Evolutionary conservation across 2,329 filamentous ascomycete genomes (phyloP).

Genomic region (Plectosphaerella plurivora): DNA sequence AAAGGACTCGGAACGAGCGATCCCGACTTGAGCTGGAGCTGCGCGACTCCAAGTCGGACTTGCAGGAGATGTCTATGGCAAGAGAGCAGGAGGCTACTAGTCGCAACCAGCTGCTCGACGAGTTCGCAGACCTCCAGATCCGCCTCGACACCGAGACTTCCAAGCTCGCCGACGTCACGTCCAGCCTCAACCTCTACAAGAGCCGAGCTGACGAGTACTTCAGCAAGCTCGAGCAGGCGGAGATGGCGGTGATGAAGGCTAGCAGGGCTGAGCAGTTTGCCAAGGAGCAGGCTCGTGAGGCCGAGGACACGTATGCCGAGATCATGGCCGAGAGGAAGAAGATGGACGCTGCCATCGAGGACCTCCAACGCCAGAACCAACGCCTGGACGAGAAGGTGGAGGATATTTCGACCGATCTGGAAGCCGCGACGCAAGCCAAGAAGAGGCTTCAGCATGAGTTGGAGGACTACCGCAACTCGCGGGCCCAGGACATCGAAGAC

Average conservation of each 20-base stretch:
- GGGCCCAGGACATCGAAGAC: conserved; percentile 94
- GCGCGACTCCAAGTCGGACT: conserved; percentile 76
- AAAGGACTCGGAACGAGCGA: conserved; percentile 79
- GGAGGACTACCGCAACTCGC: conserved; percentile 92
- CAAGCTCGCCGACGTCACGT: conserved; percentile 75
- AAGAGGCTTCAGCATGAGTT: conserved; percentile 95
- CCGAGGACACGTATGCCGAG: conserved; percentile 83
- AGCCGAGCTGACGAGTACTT: conserved; percentile 93
- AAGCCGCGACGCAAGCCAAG: conserved; percentile 81
- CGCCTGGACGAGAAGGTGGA: conserved; percentile 87
- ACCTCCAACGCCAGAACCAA: conserved; percentile 85
- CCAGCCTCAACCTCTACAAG: conserved; percentile 86
- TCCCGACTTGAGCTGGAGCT: conserved; percentile 79
- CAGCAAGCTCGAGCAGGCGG: conserved; percentile 92
- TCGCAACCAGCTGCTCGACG: conserved; percentile 81
- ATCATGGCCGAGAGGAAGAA: conserved; percentile 91
- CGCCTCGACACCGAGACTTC: conserved; percentile 85
- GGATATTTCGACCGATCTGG: conserved; percentile 84
- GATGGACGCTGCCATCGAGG: conserved; percentile 82
- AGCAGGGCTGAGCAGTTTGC: conserved; percentile 91
- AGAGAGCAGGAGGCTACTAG: conserved; percentile 86
- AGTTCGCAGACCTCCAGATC: conserved; percentile 92
- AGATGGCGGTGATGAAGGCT: conserved; percentile 91
- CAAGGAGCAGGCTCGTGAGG: conserved; percentile 81
- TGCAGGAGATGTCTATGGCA: conserved; percentile 72